phyloP scores from a whole-genome alignment of 768 basidiomycete genomes.

The Mycena vitilis region DNA sequence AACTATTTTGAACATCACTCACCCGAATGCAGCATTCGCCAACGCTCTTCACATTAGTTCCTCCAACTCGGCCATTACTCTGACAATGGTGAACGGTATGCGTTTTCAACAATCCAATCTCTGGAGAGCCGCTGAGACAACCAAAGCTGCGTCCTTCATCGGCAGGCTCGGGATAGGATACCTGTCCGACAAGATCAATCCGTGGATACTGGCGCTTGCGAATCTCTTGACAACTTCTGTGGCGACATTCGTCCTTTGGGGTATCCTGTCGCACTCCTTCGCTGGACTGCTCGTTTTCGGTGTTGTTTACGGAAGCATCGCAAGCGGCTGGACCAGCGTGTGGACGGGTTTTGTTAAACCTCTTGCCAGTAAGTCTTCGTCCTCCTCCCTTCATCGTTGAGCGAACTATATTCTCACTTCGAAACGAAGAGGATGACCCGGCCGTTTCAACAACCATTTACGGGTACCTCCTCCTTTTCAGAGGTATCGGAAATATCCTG shows the following conservation, averaged over 20 bases:
- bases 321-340: conserved; percentile 43
- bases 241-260: conserved; percentile 46
- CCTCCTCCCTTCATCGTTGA: not conserved
- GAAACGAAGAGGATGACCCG: conserved; percentile 41
- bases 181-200: conserved; percentile 43
- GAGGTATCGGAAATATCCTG: conserved; percentile 47
- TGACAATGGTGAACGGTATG: conserved; percentile 43
- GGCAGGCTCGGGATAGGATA: conserved; percentile 41
- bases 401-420: not conserved
- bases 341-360: conserved; percentile 42
- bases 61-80: conserved; percentile 39
- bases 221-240: conserved; percentile 37
- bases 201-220: conserved; percentile 36
- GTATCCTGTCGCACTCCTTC: conserved; percentile 41
- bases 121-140: not conserved
- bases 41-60: conserved; percentile 37
- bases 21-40: conserved; percentile 39
- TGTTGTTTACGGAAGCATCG: conserved; percentile 42
- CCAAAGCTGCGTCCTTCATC: conserved; percentile 35
- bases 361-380: conserved; percentile 31
- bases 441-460: conserved; percentile 39
- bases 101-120: not conserved
- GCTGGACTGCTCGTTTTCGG: conserved; percentile 41
- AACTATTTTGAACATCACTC: not conserved
- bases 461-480: conserved; percentile 40